phyloP scores from a whole-genome alignment of 345 rosid genomes.

The Eucalyptus curtisii region DNA sequence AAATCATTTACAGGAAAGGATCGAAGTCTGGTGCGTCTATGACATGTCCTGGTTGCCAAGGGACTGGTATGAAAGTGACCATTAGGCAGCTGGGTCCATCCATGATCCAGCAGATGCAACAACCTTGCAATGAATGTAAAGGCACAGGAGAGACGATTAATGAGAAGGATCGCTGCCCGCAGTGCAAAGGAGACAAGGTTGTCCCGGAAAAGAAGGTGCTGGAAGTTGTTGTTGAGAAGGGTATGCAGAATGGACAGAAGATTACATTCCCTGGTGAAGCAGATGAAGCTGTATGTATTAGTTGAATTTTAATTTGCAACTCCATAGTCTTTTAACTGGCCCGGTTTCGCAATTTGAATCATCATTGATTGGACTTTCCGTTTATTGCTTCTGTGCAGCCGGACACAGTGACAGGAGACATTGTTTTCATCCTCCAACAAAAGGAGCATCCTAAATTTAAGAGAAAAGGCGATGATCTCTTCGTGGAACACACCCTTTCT shows the following conservation, averaged over 20 bases:
- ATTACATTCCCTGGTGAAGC: constrained; percentile 90
- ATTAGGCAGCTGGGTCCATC: constrained; percentile 83
- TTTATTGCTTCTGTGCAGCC: constrained; percentile 42
- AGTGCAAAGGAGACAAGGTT: constrained; percentile 85
- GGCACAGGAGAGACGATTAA: constrained; percentile 80
- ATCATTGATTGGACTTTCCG: background rate
- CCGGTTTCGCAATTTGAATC: background rate
- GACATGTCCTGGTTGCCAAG: constrained; percentile 72
- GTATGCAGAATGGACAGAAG: constrained; percentile 88
- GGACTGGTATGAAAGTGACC: constrained; percentile 86
- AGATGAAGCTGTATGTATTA: constrained; percentile 59
- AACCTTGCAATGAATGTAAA: constrained; percentile 77
- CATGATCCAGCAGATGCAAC: constrained; percentile 97
- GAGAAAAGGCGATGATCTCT: constrained; percentile 79
- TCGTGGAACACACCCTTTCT: constrained; percentile 65
- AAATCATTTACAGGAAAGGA: constrained; percentile 46
- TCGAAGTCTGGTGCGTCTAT: constrained; percentile 80
- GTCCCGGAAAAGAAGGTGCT: constrained; percentile 73
- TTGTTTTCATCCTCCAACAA: constrained; percentile 76
- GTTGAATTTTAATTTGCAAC: background rate
- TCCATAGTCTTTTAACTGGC: background rate
- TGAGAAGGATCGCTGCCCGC: constrained; percentile 68
- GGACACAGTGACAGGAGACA: constrained; percentile 75
- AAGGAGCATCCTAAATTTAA: constrained; percentile 85
- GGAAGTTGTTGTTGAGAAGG: constrained; percentile 83